Evolutionary conservation across 805 yeast species (phyloP), one percentile per base, ranked within the genome.

Genomic region (Metschnikowia anglica): DNA sequence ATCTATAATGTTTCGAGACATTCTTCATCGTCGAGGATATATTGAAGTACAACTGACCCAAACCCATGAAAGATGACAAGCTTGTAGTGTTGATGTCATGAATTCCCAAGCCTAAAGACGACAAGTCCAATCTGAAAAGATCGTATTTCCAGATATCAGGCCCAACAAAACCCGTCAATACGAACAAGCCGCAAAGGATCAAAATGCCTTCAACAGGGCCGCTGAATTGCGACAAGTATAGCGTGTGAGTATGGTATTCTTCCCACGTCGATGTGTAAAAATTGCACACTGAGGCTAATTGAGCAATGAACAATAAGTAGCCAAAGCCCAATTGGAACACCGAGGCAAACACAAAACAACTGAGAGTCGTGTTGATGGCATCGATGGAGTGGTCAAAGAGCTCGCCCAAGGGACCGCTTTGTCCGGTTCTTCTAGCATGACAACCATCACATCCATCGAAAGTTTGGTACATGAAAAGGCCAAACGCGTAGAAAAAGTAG

Each of bases 121-220:
- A 47, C 43, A 73, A 64, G 54, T 73, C 65, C 41, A 78, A 45
- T 6, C 56, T 62, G 29, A 73, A 57, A 12, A 81, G 52, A 21
- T 66, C 63, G 10, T 56, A 49, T 35, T 72, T 71, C 95, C 96
- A 90, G 29, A 79, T 58, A 1, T 69, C 73, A 3, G 88, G 83
- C 2, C 97, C 97, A 39, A 68, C 62, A 26, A 79, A 43, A 3
- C 88, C 96, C 0, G 95, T 85, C 17, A 76, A 33, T 3, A 78
- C 42, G 56, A 78, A 88, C 13, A 83, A 65, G 0, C 55, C 61
- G 17, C 77, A 63, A 39, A 88, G 70, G 65, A 83, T 72, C 50
- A 88, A 59, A 21, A 90, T 86, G 2, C 98, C 98, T 64, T 90
- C 98, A 3, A 91, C 97, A 0, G 98, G 98, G 0, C 98, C 98